Base-by-base conservation (phyloP, 257 asterid species). In the Schizonepeta tenuifolia region DNA sequence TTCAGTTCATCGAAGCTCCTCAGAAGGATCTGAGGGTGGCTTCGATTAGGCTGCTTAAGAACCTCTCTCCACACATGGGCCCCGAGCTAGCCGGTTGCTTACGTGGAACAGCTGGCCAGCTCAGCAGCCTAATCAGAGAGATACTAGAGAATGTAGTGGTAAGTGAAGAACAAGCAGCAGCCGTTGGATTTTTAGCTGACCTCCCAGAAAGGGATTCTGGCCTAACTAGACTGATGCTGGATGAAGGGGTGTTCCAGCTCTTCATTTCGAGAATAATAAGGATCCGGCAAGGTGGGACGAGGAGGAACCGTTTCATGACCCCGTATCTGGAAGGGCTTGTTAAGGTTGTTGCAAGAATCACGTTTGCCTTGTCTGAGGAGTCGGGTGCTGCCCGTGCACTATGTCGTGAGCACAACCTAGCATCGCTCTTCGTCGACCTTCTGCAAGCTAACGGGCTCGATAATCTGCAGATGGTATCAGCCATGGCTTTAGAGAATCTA, bases 311-410 rank as follows among this genome's bases (percentile, higher is more conserved):
- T 41, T 94, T 88, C 73, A 74, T 87, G 82, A 94, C 98, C 17
- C 99, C 98, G 0, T 94, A 86, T 79, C 62, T 89, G 26, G 99
- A 94, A 77, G 99, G 99, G 67, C 97, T 94, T 0, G 97, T 94
- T 31, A 89, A 86, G 83, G 92, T 91, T 79, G 96, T 94, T 4
- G 74, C 97, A 6, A 85, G 99, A 69, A 73, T 94, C 71, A 89
- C 98, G 21, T 94, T 85, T 57, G 84, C 83, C 54, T 70, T 91
- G 73, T 79, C 85, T 6, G 86, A 83, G 49, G 95, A 84, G 55
- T 80, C 90, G 0, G 90, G 88, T 18, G 83, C 82, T 15, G 84
- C 90, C 12, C 79, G 72, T 43, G 68, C 85, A 1, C 87, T 94
- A 26, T 94, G 95, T 59, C 84, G 88, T 1, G 85, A 80, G 58